Evolutionary conservation across 2,329 filamentous ascomycete species (phyloP).

Genomic region (Anthostomella pinea): DNA sequence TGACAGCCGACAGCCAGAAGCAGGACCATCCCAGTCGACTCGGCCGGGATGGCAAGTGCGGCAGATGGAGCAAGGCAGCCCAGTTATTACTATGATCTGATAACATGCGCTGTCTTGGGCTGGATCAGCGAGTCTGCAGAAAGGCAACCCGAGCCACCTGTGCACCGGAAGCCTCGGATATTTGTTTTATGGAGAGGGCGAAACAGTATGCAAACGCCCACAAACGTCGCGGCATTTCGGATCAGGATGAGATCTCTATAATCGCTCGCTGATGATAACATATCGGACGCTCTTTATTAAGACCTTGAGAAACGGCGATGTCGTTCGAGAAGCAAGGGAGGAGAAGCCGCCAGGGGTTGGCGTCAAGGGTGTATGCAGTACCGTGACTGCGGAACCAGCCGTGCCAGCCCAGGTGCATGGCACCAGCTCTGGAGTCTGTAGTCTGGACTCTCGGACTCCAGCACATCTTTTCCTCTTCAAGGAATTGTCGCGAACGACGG

Average conservation of each 20-base stretch:
- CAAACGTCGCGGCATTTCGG: no score
- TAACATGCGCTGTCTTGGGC: not conserved
- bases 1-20: no score
- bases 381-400: no score
- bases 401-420: slow-evolving; percentile 17
- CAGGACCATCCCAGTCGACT: no score
- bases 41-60: no score
- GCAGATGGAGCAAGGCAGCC: slow-evolving; percentile 1
- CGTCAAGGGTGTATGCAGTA: no score
- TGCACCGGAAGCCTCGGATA: no score
- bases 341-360: no score
- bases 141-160: not conserved
- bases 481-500: slow-evolving; percentile 30
- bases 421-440: slow-evolving; percentile 12
- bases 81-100: slow-evolving; percentile 5
- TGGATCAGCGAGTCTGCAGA: slow-evolving; percentile 2
- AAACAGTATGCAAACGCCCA: not conserved
- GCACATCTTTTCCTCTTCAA: slow-evolving; percentile 24
- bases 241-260: no score
- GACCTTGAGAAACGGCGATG: no score
- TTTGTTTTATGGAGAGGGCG: not conserved
- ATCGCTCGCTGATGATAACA: no score
- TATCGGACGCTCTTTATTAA: no score
- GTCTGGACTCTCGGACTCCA: slow-evolving; percentile 8
- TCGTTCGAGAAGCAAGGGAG: slow-evolving; percentile 1